These are phyloP conservation scores for Ambrosia hybrid DNA, from an alignment of 140 eudicot genomes.

Conservation along the genomic window DNA sequence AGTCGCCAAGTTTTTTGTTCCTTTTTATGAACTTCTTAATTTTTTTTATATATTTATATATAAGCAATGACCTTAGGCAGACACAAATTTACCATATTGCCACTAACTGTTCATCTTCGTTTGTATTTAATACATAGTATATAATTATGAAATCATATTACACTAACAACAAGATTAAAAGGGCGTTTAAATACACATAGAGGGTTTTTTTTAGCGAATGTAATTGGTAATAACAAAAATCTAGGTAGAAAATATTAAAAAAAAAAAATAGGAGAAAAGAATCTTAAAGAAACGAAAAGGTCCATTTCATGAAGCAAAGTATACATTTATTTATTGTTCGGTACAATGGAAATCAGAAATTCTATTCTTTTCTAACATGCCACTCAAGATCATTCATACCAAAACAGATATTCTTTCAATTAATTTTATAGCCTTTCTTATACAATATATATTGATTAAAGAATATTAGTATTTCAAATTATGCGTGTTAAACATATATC, in stretches of 20 bases:
- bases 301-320: conserved; percentile 31
- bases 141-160: neutral
- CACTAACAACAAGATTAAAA: neutral
- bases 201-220: no score
- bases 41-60: no score
- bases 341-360: neutral
- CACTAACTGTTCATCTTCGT: no score
- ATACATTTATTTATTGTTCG: neutral
- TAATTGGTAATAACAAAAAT: no score
- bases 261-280: neutral
- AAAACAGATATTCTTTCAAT: conserved; percentile 13
- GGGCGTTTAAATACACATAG: no score
- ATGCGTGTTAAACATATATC: neutral
- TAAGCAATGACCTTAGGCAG: no score
- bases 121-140: no score
- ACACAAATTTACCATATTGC: no score
- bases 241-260: no score
- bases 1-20: neutral
- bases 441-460: no score
- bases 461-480: no score
- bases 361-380: conserved; percentile 26
- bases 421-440: neutral
- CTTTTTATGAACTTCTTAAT: no score
- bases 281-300: conserved; percentile 22
- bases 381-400: conserved; percentile 16